Base-by-base conservation (phyloP, 805 yeast species). In the Monosporozyma siamensis region DNA sequence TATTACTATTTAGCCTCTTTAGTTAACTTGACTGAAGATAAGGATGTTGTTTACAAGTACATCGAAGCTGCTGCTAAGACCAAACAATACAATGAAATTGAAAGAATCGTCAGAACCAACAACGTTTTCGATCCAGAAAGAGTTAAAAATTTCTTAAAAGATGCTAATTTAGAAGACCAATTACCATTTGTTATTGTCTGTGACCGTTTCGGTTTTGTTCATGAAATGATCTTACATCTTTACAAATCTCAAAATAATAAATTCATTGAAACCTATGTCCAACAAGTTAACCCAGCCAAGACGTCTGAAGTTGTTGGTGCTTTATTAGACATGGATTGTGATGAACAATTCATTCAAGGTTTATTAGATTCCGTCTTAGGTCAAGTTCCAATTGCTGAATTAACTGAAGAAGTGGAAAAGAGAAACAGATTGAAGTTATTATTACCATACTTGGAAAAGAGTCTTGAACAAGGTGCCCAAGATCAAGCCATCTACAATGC, bases 301-400 rank as follows among this genome's bases (percentile, higher is more conserved):
- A 86, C 99, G 14, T 95, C 98, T 6, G 95, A 89, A 65, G 99
- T 92, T 49, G 77, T 92, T 57, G 98, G 96, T 48, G 97, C 95
- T 37, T 73, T 92, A 58, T 71, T 92, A 52, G 99, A 92, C 63
- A 97, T 92, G 53, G 99, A 92, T 65, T 89, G 97, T 68, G 97
- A 92, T 53, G 98, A 92, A 65, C 65, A 68, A 44, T 82, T 87
- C 54, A 87, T 92, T 61, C 82, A 86, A 69, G 73, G 76, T 42
- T 71, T 92, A 56, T 73, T 92, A 53, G 75, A 73, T 58, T 80
- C 95, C 20, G 97, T 90, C 6, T 69, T 88, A 43, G 97, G 97
- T 44, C 90, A 90, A 66, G 95, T 92, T 44, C 97, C 98, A 49
- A 77, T 92, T 52, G 82, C 75, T 53, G 88, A 82, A 53, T 76